Evolutionary conservation across 2,329 filamentous ascomycete genomes (phyloP).

Genomic region (Beauveria varroae): DNA sequence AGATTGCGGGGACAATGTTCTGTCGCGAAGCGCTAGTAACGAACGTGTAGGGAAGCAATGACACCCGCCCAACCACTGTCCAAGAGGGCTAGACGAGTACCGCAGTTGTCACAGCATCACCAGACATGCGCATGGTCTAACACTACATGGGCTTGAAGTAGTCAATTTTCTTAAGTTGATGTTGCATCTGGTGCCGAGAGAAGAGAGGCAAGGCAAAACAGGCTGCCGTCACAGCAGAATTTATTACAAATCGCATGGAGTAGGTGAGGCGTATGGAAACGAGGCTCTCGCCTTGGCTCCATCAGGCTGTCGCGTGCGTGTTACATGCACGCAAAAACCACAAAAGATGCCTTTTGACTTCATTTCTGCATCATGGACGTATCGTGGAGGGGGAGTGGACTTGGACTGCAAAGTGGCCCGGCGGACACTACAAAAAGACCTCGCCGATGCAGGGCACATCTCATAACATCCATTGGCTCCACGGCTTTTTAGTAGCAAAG

Average conservation of each 20-base stretch:
- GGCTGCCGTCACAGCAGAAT: background rate
- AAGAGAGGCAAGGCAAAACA: background rate
- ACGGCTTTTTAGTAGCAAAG: background rate
- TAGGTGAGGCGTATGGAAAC: background rate
- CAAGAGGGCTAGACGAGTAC: no score
- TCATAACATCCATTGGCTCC: background rate
- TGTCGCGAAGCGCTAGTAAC: conserved; percentile 1
- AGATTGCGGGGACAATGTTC: background rate
- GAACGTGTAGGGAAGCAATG: background rate
- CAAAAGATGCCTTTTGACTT: background rate
- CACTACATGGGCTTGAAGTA: no score
- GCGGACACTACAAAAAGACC: background rate
- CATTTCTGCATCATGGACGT: background rate
- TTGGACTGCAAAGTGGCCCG: background rate
- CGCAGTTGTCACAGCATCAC: no score
- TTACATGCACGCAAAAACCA: background rate
- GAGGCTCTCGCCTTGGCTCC: background rate
- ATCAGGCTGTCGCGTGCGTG: background rate
- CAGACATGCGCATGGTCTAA: no score
- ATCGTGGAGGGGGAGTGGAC: background rate
- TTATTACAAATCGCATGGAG: background rate
- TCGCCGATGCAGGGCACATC: background rate
- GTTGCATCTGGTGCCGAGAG: no score
- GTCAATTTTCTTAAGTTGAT: no score
- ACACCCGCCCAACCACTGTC: no score